Evolutionary conservation across 2,329 filamentous ascomycete species (phyloP), one percentile per base, ranked within the genome.

Genomic region (Microsporum canis): DNA sequence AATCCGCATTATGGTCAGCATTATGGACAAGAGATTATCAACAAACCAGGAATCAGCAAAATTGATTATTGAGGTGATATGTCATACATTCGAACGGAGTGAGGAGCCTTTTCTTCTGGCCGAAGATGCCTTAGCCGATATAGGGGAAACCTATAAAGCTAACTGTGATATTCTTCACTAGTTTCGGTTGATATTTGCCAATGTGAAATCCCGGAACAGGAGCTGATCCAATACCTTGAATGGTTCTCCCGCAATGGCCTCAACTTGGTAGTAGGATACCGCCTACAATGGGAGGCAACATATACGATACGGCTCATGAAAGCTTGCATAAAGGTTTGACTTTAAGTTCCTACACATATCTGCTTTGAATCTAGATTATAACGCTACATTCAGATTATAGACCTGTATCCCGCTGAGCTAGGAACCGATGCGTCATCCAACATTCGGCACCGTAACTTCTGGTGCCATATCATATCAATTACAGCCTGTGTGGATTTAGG

Each of bases 221-320:
- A n/a, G 1, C 31, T 36, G 8, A 62, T 79, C 0, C 71, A 78
- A 2, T 90, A 96, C 67, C 77, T 95, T 2, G 82, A 91, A 66
- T 95, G 90, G 90, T 91, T 95, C 70, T 87, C 86, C 41, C 86
- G 86, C 64, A 92, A 88, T 64, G 81, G 87, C 0, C 95, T 95
- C 76, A 95, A 94, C 65, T 71, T 91, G 5, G 86, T 85, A 0
- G 73, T 92, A 3, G 83, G 84, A 63, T 78, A 86, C 62, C 80
- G 79, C 65, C 78, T 79, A 1, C 76, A 81, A 0, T 86, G 87
- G 78, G 71, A 80, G 29, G 77, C 85, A 0, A 70, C 71, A 4
- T 72, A 79, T 57, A 76, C 86, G 0, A 69, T 85, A 2, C 77
- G 81, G 2, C 78, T 95, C 29, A 65, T 83, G 3, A 65, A 71